Evolutionary conservation across 495 filamentous ascomycete species (phyloP).

Genomic region (Lepidopterella palustris): DNA sequence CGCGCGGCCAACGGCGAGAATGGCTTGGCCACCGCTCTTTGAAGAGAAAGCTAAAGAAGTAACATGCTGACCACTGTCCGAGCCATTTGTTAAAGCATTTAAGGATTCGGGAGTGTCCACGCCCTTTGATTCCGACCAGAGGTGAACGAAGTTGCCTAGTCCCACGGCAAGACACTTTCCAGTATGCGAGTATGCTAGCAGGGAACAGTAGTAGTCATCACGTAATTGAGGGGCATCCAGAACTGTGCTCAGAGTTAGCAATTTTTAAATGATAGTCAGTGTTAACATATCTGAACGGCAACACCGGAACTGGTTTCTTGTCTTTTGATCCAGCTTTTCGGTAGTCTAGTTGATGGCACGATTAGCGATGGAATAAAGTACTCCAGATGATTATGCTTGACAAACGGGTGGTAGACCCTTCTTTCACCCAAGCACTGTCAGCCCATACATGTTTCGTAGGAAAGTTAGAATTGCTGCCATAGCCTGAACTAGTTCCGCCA

Average conservation of each 20-base stretch:
- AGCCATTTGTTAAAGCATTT: slow-evolving; percentile 22
- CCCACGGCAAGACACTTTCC: slow-evolving; percentile 77
- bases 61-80: slow-evolving; percentile 42
- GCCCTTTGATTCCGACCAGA: slow-evolving; percentile 74
- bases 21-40: slow-evolving; percentile 62
- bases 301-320: slow-evolving; percentile 48
- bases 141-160: slow-evolving; percentile 71
- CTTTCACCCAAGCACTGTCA: slow-evolving; percentile 44
- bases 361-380: not conserved
- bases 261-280: not conserved
- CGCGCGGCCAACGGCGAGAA: slow-evolving; percentile 78
- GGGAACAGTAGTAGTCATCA: slow-evolving; percentile 94
- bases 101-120: slow-evolving; percentile 43
- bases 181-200: slow-evolving; percentile 74
- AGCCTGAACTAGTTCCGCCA: not conserved
- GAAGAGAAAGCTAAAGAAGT: slow-evolving; percentile 90
- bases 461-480: not conserved
- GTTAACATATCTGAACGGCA: slow-evolving; percentile 68
- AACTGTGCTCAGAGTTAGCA: slow-evolving; percentile 43
- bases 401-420: slow-evolving; percentile 36
- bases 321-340: too few relatives aligned
- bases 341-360: too few relatives aligned
- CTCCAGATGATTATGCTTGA: slow-evolving; percentile 12
- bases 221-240: slow-evolving; percentile 80
- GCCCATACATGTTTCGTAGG: slow-evolving; percentile 30